Base-by-base conservation (phyloP, 2,329 filamentous ascomycete species). In the Apiospora saccharicola region DNA sequence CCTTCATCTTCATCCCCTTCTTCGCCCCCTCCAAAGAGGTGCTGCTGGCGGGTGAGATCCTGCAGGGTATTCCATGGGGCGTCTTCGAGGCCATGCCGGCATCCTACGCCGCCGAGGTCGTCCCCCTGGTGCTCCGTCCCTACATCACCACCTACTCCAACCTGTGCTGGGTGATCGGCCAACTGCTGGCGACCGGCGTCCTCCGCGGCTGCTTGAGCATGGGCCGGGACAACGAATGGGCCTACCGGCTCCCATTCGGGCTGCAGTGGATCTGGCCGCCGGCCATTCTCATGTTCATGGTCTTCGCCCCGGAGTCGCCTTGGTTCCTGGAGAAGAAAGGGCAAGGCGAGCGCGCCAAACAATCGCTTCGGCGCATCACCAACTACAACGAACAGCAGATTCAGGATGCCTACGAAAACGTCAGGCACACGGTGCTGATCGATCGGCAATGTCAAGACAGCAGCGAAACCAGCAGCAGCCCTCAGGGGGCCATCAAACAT, bases 241-340 rank as follows among this genome's bases (percentile, higher is more conserved):
- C 80, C 1, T 85, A 82, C 71, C 77, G 82, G 7, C 82, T 76
- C 14, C 82, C 83, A 0, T 85, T 82, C 69, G 82, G 78, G 0
- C 70, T 84, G 8, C 82, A 85, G 75, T 85, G 83, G 83, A 72
- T 80, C 0, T 85, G 81, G 77, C 80, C 82, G 0, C 73, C 80
- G 0, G 80, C 81, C 1, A 75, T 85, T 0, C 71, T 84, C 22
- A 57, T 81, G 0, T 76, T 75, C 2, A 75, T 81, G 4, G 49
- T 75, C 22, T 80, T 84, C 67, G 81, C 82, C 14, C 83, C 83
- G 1, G 83, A 85, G 72, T 82, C 80, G 7, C 83, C 83, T 4
- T 85, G 83, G 81, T 84, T 79, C 77, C 76, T 81, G 3, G 80
- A 83, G 16, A 77, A 82, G 10, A 76, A 80, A 14, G 80, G 79